Percentiles rank a stretch among this genome's conserved stretches.
Conservation (phyloP, 768 basidiomycete species). For the Myochromella boudieri region DNA sequence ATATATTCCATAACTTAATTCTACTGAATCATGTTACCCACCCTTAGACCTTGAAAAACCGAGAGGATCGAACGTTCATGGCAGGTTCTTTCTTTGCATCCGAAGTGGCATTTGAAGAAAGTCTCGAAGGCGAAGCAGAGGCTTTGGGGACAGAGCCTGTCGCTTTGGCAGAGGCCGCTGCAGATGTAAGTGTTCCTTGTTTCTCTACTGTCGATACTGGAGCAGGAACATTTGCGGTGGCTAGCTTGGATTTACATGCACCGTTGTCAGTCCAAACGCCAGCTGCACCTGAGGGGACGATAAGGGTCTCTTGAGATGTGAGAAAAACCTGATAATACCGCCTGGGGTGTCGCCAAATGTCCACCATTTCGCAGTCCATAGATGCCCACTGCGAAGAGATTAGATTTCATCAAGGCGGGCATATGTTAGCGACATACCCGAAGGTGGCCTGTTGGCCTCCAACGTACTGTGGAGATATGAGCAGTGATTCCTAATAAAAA, state of each 20-base stretch:
- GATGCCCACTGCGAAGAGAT: slow-evolving; percentile 34
- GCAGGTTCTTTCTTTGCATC: not conserved
- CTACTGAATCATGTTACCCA: not conserved
- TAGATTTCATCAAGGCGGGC: not conserved
- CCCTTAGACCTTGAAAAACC: slow-evolving; percentile 11
- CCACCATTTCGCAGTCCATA: slow-evolving; percentile 56
- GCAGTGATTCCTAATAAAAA: too few species aligned
- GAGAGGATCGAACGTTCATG: slow-evolving; percentile 8
- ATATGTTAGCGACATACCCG: slow-evolving; percentile 27
- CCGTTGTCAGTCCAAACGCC: slow-evolving; percentile 36
- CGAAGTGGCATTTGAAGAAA: not conserved
- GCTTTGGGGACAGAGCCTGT: slow-evolving; percentile 7
- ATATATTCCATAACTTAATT: too few species aligned
- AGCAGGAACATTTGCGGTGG: not conserved
- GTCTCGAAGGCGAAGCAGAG: slow-evolving; percentile 1
- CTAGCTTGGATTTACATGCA: slow-evolving; percentile 22
- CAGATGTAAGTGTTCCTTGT: not conserved
- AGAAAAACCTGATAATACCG: slow-evolving; percentile 16
- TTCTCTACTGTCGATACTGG: not conserved
- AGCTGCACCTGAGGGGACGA: slow-evolving; percentile 21
- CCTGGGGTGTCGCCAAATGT: slow-evolving; percentile 34
- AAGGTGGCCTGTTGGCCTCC: slow-evolving; percentile 41
- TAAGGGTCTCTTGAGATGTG: not conserved
- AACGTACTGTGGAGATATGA: slow-evolving; percentile 33
- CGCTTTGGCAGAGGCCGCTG: slow-evolving; percentile 1